Percentiles rank a stretch among this genome's conserved stretches.
Conservation (phyloP, 768 basidiomycete genomes). For the Leucocoprinus birnbaumii region DNA sequence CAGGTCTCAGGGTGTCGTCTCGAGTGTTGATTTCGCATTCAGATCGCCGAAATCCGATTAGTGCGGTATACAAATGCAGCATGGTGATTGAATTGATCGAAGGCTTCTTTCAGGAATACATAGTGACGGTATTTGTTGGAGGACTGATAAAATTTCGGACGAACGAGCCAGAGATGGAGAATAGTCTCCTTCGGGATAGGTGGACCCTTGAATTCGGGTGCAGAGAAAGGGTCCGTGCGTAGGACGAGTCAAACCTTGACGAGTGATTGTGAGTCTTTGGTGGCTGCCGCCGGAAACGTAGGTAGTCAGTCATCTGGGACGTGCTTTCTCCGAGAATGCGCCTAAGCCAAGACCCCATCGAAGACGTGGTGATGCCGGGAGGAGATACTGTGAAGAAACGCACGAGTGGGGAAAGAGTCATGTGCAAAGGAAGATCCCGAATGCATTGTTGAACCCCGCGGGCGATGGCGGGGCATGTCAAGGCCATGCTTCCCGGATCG, state of each 20-base stretch:
- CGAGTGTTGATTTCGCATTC: not conserved
- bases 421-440: not conserved
- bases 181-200: conserved; percentile 3
- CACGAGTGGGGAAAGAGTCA: not conserved
- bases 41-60: conserved; percentile 4
- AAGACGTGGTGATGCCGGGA: not conserved
- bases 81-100: conserved; percentile 3
- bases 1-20: conserved; percentile 1
- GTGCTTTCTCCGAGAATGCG: conserved; percentile 2
- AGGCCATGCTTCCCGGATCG: not conserved
- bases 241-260: not conserved
- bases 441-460: not conserved
- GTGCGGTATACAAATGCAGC: not conserved
- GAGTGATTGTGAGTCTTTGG: not conserved
- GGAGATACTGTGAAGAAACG: not conserved
- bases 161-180: not conserved
- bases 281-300: not conserved
- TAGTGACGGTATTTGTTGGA: not conserved
- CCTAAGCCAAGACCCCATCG: conserved; percentile 5
- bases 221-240: not conserved
- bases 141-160: not conserved
- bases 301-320: not conserved
- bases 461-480: not conserved
- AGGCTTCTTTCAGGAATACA: conserved; percentile 1
- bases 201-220: not conserved